Conservation (phyloP, 176 grass and related monocot genomes). For the Bothriochloa decipiens region DNA sequence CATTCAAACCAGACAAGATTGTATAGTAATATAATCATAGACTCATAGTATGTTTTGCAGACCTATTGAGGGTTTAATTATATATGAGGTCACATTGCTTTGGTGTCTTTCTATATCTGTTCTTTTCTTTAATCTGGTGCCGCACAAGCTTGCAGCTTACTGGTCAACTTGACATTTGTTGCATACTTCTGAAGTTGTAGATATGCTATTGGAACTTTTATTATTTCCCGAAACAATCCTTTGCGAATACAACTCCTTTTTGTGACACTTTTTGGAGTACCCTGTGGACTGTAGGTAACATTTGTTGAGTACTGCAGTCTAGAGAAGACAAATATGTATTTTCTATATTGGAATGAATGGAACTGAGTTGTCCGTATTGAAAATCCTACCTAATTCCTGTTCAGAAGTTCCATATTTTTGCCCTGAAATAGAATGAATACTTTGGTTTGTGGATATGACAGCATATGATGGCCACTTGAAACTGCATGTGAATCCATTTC, state of each 20-base stretch:
- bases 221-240: not conserved
- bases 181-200: not conserved
- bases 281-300: not conserved
- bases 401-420: not conserved
- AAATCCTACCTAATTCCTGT: not conserved
- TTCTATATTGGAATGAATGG: not conserved
- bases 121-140: conserved; percentile 2
- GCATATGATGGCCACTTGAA: not conserved
- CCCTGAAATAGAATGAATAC: not conserved
- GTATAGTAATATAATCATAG: not conserved
- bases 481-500: no score
- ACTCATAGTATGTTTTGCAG: not conserved
- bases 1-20: not conserved
- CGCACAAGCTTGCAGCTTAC: not conserved
- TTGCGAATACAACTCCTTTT: not conserved
- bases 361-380: not conserved
- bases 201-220: not conserved
- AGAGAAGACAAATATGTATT: not conserved
- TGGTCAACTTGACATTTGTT: not conserved
- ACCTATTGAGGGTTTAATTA: not conserved
- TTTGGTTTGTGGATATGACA: not conserved
- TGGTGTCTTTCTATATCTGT: not conserved
- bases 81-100: not conserved
- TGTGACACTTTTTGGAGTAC: not conserved
- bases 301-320: not conserved